Evolutionary conservation across 164 flowering plant species (phyloP).

Genomic region (Liquidambar formosana): DNA sequence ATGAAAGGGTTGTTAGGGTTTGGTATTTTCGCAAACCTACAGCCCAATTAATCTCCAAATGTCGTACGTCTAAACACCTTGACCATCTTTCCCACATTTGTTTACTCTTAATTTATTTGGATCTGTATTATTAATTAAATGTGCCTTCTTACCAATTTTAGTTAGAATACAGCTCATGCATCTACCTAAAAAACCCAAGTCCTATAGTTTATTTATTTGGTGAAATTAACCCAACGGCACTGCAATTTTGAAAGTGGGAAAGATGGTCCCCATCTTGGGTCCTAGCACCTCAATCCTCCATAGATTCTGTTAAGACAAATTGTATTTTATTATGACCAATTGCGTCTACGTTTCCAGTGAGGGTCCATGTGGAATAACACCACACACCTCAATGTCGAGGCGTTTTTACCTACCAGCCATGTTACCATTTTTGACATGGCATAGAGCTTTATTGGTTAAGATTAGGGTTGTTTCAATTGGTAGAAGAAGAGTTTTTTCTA

Average conservation of each 20-base stretch:
- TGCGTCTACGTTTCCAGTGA: no score
- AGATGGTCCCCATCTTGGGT: background rate
- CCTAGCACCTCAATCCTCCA: background rate
- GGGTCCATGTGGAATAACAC: no score
- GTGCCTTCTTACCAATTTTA: background rate
- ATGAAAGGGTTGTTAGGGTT: conserved; percentile 24
- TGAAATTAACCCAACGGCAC: background rate
- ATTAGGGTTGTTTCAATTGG: no score
- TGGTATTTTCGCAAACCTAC: background rate
- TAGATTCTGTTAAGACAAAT: background rate
- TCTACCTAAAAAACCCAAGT: background rate
- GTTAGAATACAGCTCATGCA: conserved; percentile 18
- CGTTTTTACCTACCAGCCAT: no score
- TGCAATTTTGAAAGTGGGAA: background rate
- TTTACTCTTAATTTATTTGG: background rate
- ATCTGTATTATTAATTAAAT: background rate
- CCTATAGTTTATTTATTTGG: no score
- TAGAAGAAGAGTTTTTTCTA: no score
- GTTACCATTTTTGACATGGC: no score
- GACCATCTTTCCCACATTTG: conserved; percentile 8
- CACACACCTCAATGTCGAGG: no score
- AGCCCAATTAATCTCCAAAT: background rate
- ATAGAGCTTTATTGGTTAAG: no score
- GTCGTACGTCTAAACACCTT: conserved; percentile 3
- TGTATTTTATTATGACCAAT: no score